Base-by-base conservation (phyloP, 345 rosid genomes). In the thale cress (Arabidopsis thaliana) region DNA sequence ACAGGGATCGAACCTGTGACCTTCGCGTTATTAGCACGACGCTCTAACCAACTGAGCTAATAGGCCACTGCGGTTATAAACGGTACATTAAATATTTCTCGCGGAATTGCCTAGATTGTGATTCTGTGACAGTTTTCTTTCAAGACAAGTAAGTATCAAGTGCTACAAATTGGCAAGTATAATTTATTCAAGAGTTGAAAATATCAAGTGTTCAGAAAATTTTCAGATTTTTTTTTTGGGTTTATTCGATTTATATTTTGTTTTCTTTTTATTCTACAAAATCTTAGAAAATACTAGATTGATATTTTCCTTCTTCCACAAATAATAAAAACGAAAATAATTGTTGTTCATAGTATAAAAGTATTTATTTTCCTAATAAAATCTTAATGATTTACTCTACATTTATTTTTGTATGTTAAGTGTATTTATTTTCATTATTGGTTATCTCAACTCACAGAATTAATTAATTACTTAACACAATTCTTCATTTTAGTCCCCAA, bases 1-100 rank as follows among this genome's bases (percentile, higher is more conserved):
- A 83, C 89, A 86, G 87, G 87, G 75, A 36, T 89, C 87, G 87
- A 86, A 86, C 90, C 84, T 82, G 83, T 85, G 87, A 88, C 96
- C 91, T 87, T 88, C 88, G 95, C 95, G 95, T 91, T 85, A 90
- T 88, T 92, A 88, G 91, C 94, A 89, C 89, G 88, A 89, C 93
- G 89, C 92, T 92, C 87, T 89, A 87, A 92, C 97, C 93, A 87
- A 1, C 94, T 87, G 87, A 89, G 87, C 90, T 85, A 84, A 85
- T 83, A 82, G 82, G 86, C 90, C 75, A 20, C 20, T 16, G 20
- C 20, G 20, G 20, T 16, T 16, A 0, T 16, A 16, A 16, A 16
- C 20, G 20, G 20, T 16, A 16, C 20, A 16, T 16, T 16, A 16
- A 16, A 16, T 16, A 16, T 16, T 16, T 16, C 20, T 16, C 20